A percentile compares a stretch with the other conserved stretches of the same genome.
phyloP scores from a whole-genome alignment of 2,329 filamentous ascomycete species.

The Colletotrichum horii region DNA sequence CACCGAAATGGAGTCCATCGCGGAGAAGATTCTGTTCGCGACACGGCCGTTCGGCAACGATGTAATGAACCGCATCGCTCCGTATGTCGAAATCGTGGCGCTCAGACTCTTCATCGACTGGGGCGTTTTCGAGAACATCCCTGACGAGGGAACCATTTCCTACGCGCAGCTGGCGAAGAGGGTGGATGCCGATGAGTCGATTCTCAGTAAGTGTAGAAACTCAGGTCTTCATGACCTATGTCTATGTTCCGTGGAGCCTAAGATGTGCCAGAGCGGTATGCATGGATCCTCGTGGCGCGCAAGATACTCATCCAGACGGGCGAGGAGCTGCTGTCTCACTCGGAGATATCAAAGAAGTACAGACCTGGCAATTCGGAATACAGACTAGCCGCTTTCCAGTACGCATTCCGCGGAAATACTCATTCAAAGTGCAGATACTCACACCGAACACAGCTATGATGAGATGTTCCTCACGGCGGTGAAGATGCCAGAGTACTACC shows the following conservation, averaged over 20 bases:
- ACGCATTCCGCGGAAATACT: not conserved
- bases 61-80: not conserved
- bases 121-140: slow-evolving; percentile 36
- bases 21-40: not conserved
- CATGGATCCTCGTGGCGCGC: slow-evolving; percentile 22
- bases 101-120: slow-evolving; percentile 32
- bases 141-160: slow-evolving; percentile 28
- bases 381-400: slow-evolving; percentile 15
- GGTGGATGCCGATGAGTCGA: slow-evolving; percentile 27
- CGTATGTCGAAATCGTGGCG: not conserved
- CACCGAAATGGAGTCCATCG: not conserved
- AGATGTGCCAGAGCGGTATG: slow-evolving; percentile 19
- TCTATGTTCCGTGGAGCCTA: not conserved
- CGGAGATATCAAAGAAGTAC: slow-evolving; percentile 20
- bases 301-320: slow-evolving; percentile 23
- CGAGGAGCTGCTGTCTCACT: slow-evolving; percentile 26
- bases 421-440: fast-evolving
- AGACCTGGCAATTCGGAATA: not conserved
- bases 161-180: slow-evolving; percentile 31
- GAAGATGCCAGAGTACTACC: slow-evolving; percentile 24
- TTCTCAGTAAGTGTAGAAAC: slow-evolving; percentile 25
- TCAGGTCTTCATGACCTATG: fast-evolving
- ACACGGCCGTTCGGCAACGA: not conserved
- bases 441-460: not conserved
- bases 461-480: not conserved